Evolutionary conservation across 1,284 basidiomycete species (phyloP).

Genomic region (Bjerkandera adusta): DNA sequence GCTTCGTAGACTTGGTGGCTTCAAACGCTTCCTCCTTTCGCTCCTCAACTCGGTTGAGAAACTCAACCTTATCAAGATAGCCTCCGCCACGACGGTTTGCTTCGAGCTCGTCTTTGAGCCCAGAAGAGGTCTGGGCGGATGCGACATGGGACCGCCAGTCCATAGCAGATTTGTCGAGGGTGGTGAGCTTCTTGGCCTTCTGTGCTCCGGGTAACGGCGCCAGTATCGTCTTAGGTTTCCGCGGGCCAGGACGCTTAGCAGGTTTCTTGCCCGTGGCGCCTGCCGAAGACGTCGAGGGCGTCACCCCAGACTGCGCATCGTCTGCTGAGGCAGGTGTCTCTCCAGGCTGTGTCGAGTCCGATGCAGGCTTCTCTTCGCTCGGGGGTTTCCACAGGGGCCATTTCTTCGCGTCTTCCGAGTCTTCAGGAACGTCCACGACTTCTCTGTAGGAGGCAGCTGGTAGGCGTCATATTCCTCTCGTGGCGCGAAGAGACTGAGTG

Average conservation of each 20-base stretch:
- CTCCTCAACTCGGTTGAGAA: constrained; percentile 70
- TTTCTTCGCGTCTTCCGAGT: constrained; percentile 69
- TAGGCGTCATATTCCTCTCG: constrained; percentile 20
- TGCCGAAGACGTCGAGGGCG: constrained; percentile 15
- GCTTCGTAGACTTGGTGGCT: constrained; percentile 51
- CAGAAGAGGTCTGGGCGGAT: constrained; percentile 34
- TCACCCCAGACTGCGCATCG: constrained; percentile 11
- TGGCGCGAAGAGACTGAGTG: constrained; percentile 3
- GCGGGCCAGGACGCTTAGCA: constrained; percentile 54
- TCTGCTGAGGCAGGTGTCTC: constrained; percentile 11
- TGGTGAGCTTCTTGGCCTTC: constrained; percentile 74
- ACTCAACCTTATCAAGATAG: constrained; percentile 81
- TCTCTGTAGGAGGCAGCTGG: constrained; percentile 45
- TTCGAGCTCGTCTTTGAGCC: constrained; percentile 67
- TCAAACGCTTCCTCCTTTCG: constrained; percentile 65
- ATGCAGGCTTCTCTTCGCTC: constrained; percentile 14
- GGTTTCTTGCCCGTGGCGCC: constrained; percentile 18
- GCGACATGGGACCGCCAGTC: constrained; percentile 76
- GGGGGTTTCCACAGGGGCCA: constrained; percentile 59
- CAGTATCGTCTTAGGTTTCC: constrained; percentile 58
- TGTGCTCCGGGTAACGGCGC: constrained; percentile 43
- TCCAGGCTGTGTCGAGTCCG: constrained; percentile 9
- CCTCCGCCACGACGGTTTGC: constrained; percentile 70
- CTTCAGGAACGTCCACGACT: constrained; percentile 65
- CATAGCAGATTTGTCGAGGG: constrained; percentile 79